Evolutionary conservation across 2,329 filamentous ascomycete species (phyloP).

Genomic region (Ustulina deusta): DNA sequence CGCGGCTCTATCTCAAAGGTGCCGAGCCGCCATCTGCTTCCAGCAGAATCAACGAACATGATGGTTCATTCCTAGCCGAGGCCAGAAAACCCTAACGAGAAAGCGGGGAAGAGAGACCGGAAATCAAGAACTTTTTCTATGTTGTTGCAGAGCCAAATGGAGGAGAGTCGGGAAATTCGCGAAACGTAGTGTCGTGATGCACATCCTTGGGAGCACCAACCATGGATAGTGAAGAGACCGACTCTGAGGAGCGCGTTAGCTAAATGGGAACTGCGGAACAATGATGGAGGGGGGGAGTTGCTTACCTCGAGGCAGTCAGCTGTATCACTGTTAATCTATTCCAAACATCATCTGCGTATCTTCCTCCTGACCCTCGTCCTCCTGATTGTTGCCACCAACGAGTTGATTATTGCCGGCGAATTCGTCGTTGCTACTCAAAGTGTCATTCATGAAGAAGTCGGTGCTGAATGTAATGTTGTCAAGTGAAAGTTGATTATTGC

Average conservation of each 20-base stretch:
- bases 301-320: background rate
- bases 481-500: too few relatives aligned
- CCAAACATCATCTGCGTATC: background rate
- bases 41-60: background rate
- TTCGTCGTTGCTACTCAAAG: background rate
- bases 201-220: background rate
- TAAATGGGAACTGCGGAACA: background rate
- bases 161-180: background rate
- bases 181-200: background rate
- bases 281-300: rapidly evolving
- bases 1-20: background rate
- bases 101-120: background rate
- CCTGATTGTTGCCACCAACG: background rate
- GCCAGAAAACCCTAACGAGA: background rate
- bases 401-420: too few relatives aligned
- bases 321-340: background rate
- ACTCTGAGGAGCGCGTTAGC: background rate
- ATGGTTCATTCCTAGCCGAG: background rate
- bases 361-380: background rate
- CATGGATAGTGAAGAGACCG: background rate
- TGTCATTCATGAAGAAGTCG: too few relatives aligned
- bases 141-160: conserved; percentile 1
- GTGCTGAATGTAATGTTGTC: too few relatives aligned
- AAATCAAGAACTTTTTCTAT: background rate
- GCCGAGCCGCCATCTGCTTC: background rate